A percentile compares a stretch with the other conserved stretches of the same genome.
Conservation (phyloP, 1,284 basidiomycete genomes). For the Heterobasidion occidentale region DNA sequence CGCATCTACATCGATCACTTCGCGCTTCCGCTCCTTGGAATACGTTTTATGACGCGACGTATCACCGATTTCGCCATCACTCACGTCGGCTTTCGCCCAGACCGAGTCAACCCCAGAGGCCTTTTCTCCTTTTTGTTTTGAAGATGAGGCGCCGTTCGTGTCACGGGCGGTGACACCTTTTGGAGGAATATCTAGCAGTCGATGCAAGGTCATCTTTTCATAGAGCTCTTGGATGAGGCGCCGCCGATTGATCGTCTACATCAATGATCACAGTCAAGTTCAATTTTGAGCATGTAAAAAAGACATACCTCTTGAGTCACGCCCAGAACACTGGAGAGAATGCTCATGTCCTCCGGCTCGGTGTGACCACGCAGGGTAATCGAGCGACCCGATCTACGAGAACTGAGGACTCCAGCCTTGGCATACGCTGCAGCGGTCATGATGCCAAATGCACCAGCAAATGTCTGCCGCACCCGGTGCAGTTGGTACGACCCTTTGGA, state of each 20-base stretch:
- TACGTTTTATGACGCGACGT: conserved; percentile 1
- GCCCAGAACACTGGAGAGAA: conserved; percentile 75
- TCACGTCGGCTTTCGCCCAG: conserved; percentile 34
- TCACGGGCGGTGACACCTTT: conserved; percentile 11
- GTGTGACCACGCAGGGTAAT: conserved; percentile 36
- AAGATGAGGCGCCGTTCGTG: background rate
- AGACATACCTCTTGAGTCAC: conserved; percentile 71
- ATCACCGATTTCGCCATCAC: conserved; percentile 11
- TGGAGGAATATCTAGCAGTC: conserved; percentile 45
- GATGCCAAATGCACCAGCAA: conserved; percentile 84
- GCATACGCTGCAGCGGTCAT: conserved; percentile 64
- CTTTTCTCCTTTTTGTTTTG: conserved; percentile 9
- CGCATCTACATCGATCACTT: conserved; percentile 14
- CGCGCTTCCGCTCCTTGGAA: background rate
- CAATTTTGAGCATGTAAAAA: background rate
- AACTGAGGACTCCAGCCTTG: conserved; percentile 48
- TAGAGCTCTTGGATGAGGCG: conserved; percentile 65
- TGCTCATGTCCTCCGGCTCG: conserved; percentile 65
- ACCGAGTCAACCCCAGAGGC: conserved; percentile 25
- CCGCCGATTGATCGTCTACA: conserved; percentile 68
- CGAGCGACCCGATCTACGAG: conserved; percentile 40
- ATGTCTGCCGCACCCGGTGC: conserved; percentile 70
- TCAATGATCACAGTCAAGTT: conserved; percentile 5
- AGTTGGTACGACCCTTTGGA: conserved; percentile 86
- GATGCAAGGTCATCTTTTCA: conserved; percentile 53